These are phyloP conservation scores for Salpingoeca rosetta DNA, from an alignment of 78 protist species.

Conservation along the genomic window DNA sequence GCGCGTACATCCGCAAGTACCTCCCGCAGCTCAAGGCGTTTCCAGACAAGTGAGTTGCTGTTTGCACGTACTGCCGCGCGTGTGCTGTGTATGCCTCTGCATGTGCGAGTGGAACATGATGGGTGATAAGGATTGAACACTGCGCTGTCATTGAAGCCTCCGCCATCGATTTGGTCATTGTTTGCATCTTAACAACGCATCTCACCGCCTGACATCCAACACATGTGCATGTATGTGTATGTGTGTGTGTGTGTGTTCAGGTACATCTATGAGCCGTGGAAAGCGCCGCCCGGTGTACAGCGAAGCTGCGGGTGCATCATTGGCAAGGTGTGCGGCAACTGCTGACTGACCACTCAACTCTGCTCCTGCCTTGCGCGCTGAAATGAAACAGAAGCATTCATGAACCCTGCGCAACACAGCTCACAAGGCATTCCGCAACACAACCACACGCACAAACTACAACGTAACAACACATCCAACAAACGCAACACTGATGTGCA, in stretches of 20 bases:
- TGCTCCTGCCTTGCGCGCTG: not conserved
- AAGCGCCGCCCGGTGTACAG: slow-evolving; percentile 35
- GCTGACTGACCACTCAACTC: not conserved
- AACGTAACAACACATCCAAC: too few relatives aligned
- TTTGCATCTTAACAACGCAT: not conserved
- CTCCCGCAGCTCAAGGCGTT: not conserved
- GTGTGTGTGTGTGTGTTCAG: not conserved
- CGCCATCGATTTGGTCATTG: not conserved
- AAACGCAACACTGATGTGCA: too few relatives aligned
- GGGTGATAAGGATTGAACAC: not conserved
- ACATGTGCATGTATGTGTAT: not conserved
- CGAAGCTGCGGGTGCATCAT: slow-evolving; percentile 11
- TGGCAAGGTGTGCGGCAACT: not conserved
- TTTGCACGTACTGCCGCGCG: too few relatives aligned
- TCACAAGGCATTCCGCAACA: not conserved
- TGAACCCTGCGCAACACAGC: not conserved
- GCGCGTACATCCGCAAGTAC: not conserved
- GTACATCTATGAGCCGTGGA: slow-evolving; percentile 53
- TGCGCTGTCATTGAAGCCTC: not conserved
- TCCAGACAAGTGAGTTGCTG: not conserved
- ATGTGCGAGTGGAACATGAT: not conserved
- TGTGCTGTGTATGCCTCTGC: not conserved
- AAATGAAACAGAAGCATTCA: not conserved
- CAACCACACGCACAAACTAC: too few relatives aligned
- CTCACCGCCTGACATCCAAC: not conserved